Conservation (phyloP, 805 yeast genomes). For the Helenozyma rhizophorensis region DNA sequence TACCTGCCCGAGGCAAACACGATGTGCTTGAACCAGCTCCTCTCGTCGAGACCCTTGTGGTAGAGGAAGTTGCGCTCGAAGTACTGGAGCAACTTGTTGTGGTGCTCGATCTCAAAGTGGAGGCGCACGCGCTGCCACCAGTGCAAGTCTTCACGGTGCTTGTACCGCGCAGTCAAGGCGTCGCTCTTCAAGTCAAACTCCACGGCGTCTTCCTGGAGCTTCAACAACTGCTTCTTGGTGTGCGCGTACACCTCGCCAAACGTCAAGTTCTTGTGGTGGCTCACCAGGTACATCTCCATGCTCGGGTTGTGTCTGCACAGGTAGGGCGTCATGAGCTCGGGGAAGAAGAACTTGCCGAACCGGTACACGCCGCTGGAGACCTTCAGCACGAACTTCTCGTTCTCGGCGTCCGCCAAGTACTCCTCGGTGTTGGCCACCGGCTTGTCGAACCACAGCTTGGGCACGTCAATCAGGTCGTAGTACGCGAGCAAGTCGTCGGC, state of each 20-base stretch:
- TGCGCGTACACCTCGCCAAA: constrained; percentile 23
- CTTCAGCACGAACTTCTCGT: constrained; percentile 10
- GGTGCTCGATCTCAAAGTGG: constrained; percentile 25
- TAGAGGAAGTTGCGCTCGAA: constrained; percentile 53
- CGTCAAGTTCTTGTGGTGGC: constrained; percentile 9
- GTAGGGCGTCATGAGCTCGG: constrained; percentile 11
- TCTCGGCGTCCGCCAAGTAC: constrained; percentile 7
- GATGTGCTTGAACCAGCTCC: constrained; percentile 62
- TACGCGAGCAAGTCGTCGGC: constrained; percentile 36
- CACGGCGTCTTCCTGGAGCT: constrained; percentile 18
- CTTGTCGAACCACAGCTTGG: constrained; percentile 32
- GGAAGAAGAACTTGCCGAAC: constrained; percentile 6
- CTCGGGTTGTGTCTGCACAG: constrained; percentile 9
- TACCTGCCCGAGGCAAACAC: constrained; percentile 56
- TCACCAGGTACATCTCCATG: constrained; percentile 5
- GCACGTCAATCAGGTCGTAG: constrained; percentile 32
- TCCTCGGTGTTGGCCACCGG: constrained; percentile 7
- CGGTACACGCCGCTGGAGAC: constrained; percentile 6
- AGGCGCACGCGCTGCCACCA: constrained; percentile 36
- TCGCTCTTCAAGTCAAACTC: constrained; percentile 26
- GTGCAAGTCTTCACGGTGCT: constrained; percentile 26
- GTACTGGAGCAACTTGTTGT: constrained; percentile 36
- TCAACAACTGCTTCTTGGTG: constrained; percentile 21
- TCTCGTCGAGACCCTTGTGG: constrained; percentile 41
- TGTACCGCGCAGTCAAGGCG: constrained; percentile 25